Base-by-base conservation (phyloP, 805 yeast species). In the Monosporozyma aerobia region DNA sequence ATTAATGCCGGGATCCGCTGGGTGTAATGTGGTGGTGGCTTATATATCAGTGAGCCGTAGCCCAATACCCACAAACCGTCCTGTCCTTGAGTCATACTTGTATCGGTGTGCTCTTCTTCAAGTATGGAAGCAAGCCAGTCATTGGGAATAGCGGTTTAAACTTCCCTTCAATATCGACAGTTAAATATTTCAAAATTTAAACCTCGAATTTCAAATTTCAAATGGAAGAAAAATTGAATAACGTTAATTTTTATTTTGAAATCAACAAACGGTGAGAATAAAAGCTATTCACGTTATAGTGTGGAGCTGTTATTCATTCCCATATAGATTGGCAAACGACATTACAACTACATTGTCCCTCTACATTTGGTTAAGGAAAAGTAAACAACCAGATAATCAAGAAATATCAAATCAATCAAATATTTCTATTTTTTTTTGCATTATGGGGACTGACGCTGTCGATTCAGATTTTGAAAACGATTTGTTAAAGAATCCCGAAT, bases 1-100 rank as follows among this genome's bases (percentile, higher is more conserved):
- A 90, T 74, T 47, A 82, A 78, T 0, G 97, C 97, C 0, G 89
- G 82, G 9, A 86, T 76, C 40, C 81, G 70, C 60, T 77, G 73
- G 48, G 79, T 73, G 55, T 79, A 77, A 58, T 78, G 76, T 14
- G 92, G 90, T 0, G 97, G 97, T 0, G 96, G 97, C 62, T 89
- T 90, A 75, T 85, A 90, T 27, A 90, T 82, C 50, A 90, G 73
- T 0, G 95, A 87, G 1, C 97, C 97, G 63, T 90, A 90, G 2
- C 97, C 97, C 10, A 90, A 81, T 13, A 90, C 77, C 95, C 96
- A 90, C 54, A 82, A 65, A 2, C 69, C 69, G 30, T 43, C 45
- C 30, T 13, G 45, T 43, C 45, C 45, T 43, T 43, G 45, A 4
- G 45, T 43, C 45, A 43, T 43, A 9, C 3, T 40, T 19, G 44